Base-by-base conservation (phyloP, 805 yeast genomes). In the Kregervanrija pseudodelftensis region DNA sequence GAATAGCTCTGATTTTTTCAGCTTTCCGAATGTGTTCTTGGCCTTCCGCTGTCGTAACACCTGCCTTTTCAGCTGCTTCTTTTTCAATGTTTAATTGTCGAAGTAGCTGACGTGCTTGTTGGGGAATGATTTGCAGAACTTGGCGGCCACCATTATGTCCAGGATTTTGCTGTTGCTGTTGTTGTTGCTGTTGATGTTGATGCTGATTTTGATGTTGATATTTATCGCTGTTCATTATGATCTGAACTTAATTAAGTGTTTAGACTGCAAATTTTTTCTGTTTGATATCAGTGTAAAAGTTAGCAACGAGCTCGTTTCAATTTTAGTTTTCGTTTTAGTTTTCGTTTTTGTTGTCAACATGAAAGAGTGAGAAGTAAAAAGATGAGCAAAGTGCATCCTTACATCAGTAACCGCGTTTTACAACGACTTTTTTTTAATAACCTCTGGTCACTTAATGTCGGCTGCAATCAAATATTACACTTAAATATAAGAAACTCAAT, bases 11-110 rank as follows among this genome's bases (percentile, higher is more conserved):
- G 50, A 83, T 78, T 44, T 73, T 74, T 37, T 82, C 79, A 3
- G 87, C 88, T 49, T 76, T 77, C 48, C 69, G 70, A 52, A 77
- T 63, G 53, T 82, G 82, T 49, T 78, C 80, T 52, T 76, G 75
- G 14, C 87, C 88, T 46, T 70, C 77, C 0, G 75, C 79, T 0
- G 81, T 72, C 22, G 73, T 76, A 32, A 70, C 69, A 3, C 87
- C 86, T 0, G 81, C 73, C 13, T 73, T 73, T 53, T 76, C 77
- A 1, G 88, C 89, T 52, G 76, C 74, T 16, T 76, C 77, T 31
- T 79, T 71, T 52, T 80, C 84, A 31, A 70, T 65, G 41, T 74
- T 75, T 50, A 79, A 76, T 44, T 79, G 83, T 48, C 72, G 76
- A 11, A 81, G 72, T 48, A 84, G 66, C 56, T 77, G 79, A 34